Percentiles rank a stretch among this genome's conserved stretches.
These are phyloP conservation scores for Rosa hybrid DNA, from an alignment of 331 rosid species.

Conservation along the genomic window DNA sequence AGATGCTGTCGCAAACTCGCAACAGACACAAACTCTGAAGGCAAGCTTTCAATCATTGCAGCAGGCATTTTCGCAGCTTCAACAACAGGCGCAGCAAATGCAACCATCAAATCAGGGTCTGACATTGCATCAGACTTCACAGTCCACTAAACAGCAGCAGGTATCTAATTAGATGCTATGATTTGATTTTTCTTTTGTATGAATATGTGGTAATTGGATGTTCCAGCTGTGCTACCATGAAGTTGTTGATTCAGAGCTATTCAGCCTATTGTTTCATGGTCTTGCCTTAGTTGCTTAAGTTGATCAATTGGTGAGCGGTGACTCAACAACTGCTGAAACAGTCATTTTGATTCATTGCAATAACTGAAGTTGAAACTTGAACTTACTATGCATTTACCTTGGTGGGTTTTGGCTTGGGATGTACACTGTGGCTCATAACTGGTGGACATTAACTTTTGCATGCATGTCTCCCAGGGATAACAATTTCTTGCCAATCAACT, in stretches of 20 bases:
- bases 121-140: conserved; percentile 59
- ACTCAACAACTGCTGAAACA: background rate
- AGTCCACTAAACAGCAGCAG: conserved; percentile 56
- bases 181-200: background rate
- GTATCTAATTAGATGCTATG: conserved; percentile 15
- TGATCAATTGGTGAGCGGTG: background rate
- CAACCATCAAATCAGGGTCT: conserved; percentile 42
- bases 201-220: background rate
- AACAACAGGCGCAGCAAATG: conserved; percentile 80
- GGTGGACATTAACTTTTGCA: background rate
- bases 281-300: background rate
- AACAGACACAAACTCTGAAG: conserved; percentile 85
- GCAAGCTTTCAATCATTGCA: conserved; percentile 95
- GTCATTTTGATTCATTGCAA: background rate
- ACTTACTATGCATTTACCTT: too few species aligned
- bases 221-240: background rate
- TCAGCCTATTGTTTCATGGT: background rate
- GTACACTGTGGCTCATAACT: background rate
- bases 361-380: background rate
- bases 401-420: background rate
- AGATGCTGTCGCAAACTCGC: conserved; percentile 61
- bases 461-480: background rate
- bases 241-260: background rate
- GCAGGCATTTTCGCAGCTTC: conserved; percentile 95
- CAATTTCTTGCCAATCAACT: background rate